Base-by-base conservation (phyloP, 1,284 basidiomycete genomes). In the Irpex sp. region DNA sequence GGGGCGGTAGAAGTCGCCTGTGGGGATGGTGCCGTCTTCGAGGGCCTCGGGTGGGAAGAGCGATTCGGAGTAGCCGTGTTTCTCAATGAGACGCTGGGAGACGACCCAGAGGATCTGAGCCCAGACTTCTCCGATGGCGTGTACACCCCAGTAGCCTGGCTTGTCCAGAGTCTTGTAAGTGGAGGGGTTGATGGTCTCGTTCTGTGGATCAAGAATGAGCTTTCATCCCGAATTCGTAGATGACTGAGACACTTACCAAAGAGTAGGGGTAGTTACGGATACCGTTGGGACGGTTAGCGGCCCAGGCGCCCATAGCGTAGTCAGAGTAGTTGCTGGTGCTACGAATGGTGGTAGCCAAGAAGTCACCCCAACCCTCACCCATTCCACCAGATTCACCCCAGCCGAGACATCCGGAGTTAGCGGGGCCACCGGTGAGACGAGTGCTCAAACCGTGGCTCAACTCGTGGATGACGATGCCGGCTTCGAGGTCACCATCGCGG, bases 361-460 rank as follows among this genome's bases (percentile, higher is more conserved):
- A 93, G 73, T 96, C 92, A 69, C 93, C 93, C 93, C 93, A 94
- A 15, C 93, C 96, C 78, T 96, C 94, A 70, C 94, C 96, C 95
- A 98, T 97, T 54, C 96, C 97, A 51, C 96, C 96, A 17, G 90
- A 86, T 79, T 98, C 96, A 60, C 96, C 96, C 90, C 93, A 98
- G 13, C 94, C 95, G 65, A 97, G 87, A 76, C 95, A 97, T 6
- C 92, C 92, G 55, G 92, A 95, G 81, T 98, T 96, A 66, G 87
- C 83, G 0, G 96, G 96, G 2, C 96, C 96, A 76, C 96, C 96
- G 15, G 96, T 98, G 64, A 98, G 78, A 73, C 96, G 92, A 3
- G 94, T 98, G 69, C 92, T 94, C 59, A 98, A 78, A 70, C 96
- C 96, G 75, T 98, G 96, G 62, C 85, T 82, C 72, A 92, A 77